These are phyloP conservation scores for Solanum pinnatisectum DNA, from an alignment of 257 asterid species.

Conservation along the genomic window DNA sequence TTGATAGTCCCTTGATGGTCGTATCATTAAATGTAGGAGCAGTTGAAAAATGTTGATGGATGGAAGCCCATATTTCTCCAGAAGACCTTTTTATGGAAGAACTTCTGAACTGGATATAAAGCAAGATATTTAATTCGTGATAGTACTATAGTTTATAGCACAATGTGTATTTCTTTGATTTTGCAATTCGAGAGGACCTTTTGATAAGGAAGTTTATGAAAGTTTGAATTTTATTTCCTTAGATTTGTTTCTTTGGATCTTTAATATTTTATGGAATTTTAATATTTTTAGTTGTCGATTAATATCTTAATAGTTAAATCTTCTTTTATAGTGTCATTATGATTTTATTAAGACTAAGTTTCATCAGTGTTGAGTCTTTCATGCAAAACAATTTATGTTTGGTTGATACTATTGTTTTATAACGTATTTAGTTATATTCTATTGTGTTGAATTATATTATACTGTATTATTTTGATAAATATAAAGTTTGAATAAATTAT, in stretches of 20 bases:
- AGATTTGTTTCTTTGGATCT: background rate
- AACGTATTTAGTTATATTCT: background rate
- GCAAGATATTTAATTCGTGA: background rate
- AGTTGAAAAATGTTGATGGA: background rate
- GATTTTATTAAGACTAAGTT: background rate
- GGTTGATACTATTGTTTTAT: background rate
- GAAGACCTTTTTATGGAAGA: background rate
- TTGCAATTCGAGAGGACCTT: background rate
- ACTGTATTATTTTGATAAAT: background rate
- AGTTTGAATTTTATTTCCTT: background rate
- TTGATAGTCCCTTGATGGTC: background rate
- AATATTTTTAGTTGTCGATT: background rate
- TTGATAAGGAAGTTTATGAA: background rate
- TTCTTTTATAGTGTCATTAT: background rate
- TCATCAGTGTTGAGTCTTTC: background rate
- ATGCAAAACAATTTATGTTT: background rate
- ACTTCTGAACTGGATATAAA: accelerated
- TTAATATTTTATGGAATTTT: background rate
- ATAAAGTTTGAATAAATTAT: too few species aligned
- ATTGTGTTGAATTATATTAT: background rate
- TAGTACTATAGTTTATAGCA: background rate
- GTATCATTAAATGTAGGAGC: background rate
- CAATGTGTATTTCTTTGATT: background rate
- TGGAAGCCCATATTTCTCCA: background rate
- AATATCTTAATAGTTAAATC: background rate